Evolutionary conservation across 768 basidiomycete species (phyloP).

Genomic region (Suillus fuscotomentosus): DNA sequence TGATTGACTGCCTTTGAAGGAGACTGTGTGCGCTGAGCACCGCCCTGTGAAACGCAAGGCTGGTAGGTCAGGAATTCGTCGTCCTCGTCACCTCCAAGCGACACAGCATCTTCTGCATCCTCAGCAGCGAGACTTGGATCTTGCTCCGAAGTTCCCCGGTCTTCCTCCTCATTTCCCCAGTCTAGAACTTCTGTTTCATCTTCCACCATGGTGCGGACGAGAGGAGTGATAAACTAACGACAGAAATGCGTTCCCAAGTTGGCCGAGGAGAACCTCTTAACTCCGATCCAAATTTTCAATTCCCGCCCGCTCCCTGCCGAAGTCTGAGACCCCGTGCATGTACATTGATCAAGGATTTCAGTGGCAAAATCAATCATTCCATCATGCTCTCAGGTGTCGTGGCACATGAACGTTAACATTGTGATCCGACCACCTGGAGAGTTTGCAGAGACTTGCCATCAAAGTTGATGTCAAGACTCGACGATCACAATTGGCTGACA

Average conservation of each 20-base stretch:
- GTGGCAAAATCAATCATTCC: neutral
- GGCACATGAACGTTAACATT: neutral
- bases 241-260: conserved; percentile 1
- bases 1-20: conserved; percentile 18
- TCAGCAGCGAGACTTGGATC: conserved; percentile 34
- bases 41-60: conserved; percentile 31
- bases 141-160: conserved; percentile 42
- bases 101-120: conserved; percentile 62
- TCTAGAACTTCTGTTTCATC: conserved; percentile 71
- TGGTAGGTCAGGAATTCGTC: conserved; percentile 54
- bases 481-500: neutral
- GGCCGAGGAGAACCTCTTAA: conserved; percentile 5
- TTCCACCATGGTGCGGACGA: conserved; percentile 40
- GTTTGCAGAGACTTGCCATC: neutral
- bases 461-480: neutral
- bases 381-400: neutral
- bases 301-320: conserved; percentile 6
- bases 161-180: conserved; percentile 61
- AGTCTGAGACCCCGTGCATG: neutral
- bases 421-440: neutral
- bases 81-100: conserved; percentile 72
- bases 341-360: neutral
- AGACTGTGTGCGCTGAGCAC: conserved; percentile 12
- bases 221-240: conserved; percentile 14
- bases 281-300: conserved; percentile 9